Percentiles rank a stretch among this genome's conserved stretches.
Conservation (phyloP, 345 rosid species). For the Aegle marmelos region DNA sequence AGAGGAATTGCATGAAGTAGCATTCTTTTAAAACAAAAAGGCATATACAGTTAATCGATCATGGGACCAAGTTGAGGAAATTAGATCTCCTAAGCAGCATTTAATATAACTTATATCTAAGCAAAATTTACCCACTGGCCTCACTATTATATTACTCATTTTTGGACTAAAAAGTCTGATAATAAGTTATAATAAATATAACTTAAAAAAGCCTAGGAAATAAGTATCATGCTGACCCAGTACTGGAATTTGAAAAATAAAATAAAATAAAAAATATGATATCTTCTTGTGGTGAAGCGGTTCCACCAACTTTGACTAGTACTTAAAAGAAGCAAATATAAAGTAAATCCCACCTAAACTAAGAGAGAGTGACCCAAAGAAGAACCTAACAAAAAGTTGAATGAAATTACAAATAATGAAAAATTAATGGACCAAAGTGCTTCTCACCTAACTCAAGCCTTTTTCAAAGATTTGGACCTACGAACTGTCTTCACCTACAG, state of each 20-base stretch:
- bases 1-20: too few species aligned
- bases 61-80: too few species aligned
- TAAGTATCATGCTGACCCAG: too few species aligned
- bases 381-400: not conserved
- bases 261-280: not conserved
- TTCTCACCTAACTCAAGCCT: constrained; percentile 28
- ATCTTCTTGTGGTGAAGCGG: not conserved
- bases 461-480: not conserved
- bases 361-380: not conserved
- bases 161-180: too few species aligned
- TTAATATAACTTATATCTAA: too few species aligned
- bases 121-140: too few species aligned
- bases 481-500: not conserved
- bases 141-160: too few species aligned
- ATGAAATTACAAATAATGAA: not conserved
- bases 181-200: too few species aligned
- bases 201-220: too few species aligned
- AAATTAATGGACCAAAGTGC: constrained; percentile 5
- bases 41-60: not conserved
- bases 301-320: constrained; percentile 1
- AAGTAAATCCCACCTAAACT: not conserved
- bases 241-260: not conserved
- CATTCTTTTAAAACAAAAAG: not conserved
- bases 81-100: too few species aligned
- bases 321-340: not conserved